A percentile compares a stretch with the other conserved stretches of the same genome.
phyloP scores from a whole-genome alignment of 176 grass and related monocot genomes.

The Rhynchospora pubera region DNA sequence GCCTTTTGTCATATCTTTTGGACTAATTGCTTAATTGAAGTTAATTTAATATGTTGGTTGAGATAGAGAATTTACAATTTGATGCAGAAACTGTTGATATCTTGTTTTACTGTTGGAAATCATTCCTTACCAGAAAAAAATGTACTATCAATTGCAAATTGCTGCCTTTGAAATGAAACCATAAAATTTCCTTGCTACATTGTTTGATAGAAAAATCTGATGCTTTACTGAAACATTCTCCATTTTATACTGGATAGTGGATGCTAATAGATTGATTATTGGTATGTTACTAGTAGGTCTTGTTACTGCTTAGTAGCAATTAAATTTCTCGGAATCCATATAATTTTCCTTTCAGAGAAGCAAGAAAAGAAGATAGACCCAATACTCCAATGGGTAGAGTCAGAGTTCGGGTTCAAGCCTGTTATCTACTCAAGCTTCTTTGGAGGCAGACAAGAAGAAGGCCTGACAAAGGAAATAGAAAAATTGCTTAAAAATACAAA shows the following conservation, averaged over 20 bases:
- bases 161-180: neutral
- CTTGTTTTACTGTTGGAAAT: neutral
- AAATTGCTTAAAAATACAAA: slow-evolving; percentile 50
- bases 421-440: slow-evolving; percentile 59
- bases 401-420: slow-evolving; percentile 75
- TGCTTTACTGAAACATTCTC: neutral
- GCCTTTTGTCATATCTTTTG: neutral
- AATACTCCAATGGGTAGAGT: slow-evolving; percentile 69
- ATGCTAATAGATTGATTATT: neutral
- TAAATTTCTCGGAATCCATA: slow-evolving; percentile 11
- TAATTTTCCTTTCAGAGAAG: slow-evolving; percentile 43
- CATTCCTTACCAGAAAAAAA: neutral
- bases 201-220: neutral
- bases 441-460: slow-evolving; percentile 69
- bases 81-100: neutral
- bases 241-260: neutral
- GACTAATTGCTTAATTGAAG: neutral
- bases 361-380: slow-evolving; percentile 90
- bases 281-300: neutral
- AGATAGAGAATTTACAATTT: neutral
- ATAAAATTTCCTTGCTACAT: neutral
- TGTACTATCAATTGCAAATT: neutral
- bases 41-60: neutral
- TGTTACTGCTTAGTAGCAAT: neutral
- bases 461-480: slow-evolving; percentile 52